A percentile compares a stretch with the other conserved stretches of the same genome.
Conservation (phyloP, 2,329 filamentous ascomycete species). For the Pseudogymnoascus sp. region DNA sequence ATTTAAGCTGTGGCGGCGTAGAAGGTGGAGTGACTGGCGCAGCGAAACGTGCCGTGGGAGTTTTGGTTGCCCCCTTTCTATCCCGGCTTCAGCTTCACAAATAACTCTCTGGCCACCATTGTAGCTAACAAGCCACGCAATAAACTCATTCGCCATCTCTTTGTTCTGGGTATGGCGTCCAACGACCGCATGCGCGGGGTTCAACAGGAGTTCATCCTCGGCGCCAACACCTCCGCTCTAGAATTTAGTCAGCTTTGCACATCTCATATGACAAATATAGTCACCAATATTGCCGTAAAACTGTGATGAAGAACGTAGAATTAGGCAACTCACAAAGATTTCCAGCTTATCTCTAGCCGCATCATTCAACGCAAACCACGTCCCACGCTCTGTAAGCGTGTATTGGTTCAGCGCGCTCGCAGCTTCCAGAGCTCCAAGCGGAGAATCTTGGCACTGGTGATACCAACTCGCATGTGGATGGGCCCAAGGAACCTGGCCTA, state of each 20-base stretch:
- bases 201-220: slow-evolving; percentile 32
- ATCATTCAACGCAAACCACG: slow-evolving; percentile 32
- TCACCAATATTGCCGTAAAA: neutral
- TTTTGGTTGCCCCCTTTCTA: neutral
- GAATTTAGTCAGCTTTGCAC: slow-evolving; percentile 14
- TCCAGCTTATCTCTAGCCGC: slow-evolving; percentile 28
- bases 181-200: slow-evolving; percentile 36
- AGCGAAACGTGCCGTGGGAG: neutral
- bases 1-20: neutral
- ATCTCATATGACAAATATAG: neutral
- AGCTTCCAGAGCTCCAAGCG: slow-evolving; percentile 35
- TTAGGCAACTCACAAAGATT: slow-evolving; percentile 25
- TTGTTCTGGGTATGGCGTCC: slow-evolving; percentile 29
- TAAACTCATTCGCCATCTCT: slow-evolving; percentile 30
- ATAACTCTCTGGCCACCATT: slow-evolving; percentile 32
- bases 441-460: slow-evolving; percentile 37
- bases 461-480: slow-evolving; percentile 38
- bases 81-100: slow-evolving; percentile 25
- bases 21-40: neutral
- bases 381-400: slow-evolving; percentile 39
- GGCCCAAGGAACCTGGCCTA: slow-evolving; percentile 40
- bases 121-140: slow-evolving; percentile 31
- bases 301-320: neutral
- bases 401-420: slow-evolving; percentile 36
- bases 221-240: slow-evolving; percentile 29